A percentile compares a stretch with the other conserved stretches of the same genome.
phyloP scores from a whole-genome alignment of 306 rosid genomes.

The cucumber (Cucumis sativus) region Cucumber_9930_V3 NC_026655.2:21309001-21309500 shows the following conservation, averaged over 20 bases:
- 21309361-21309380: constrained; percentile 64
- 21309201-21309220: constrained; percentile 28
- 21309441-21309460: constrained; percentile 52
- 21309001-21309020: background rate
- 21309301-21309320: constrained; percentile 68
- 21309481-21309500: constrained; percentile 85
- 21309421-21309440: constrained; percentile 40
- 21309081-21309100: constrained; percentile 94
- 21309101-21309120: constrained; percentile 88
- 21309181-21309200: constrained; percentile 34
- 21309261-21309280: constrained; percentile 70
- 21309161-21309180: constrained; percentile 33
- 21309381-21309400: constrained; percentile 58
- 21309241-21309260: constrained; percentile 70
- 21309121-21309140: constrained; percentile 98
- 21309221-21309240: constrained; percentile 51
- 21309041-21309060: background rate
- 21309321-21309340: constrained; percentile 92
- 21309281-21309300: constrained; percentile 74
- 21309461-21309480: constrained; percentile 51
- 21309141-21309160: constrained; percentile 36
- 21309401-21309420: constrained; percentile 39
- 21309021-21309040: background rate
- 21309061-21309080: constrained; percentile 82
- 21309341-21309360: constrained; percentile 79